These are phyloP conservation scores for Alternaria sp. DNA, from an alignment of 2,329 filamentous ascomycete genomes.

Conservation along the genomic window DNA sequence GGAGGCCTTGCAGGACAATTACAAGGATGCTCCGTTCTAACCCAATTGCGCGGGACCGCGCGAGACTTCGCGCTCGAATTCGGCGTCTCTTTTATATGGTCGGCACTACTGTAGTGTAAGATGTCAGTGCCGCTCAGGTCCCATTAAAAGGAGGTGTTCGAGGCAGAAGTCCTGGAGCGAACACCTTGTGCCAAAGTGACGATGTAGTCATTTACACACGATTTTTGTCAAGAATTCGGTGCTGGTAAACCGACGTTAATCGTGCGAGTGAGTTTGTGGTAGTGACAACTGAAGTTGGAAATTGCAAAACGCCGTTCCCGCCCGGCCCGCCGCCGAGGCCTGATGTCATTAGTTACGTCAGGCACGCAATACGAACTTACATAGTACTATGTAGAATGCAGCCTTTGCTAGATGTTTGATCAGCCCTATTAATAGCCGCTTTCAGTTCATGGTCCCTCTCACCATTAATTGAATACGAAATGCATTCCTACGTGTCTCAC, in stretches of 20 bases:
- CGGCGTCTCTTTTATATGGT: constrained; percentile 7
- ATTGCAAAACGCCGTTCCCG: constrained; percentile 16
- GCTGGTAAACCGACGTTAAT: neutral
- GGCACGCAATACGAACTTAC: neutral
- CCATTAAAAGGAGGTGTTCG: neutral
- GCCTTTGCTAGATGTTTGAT: constrained; percentile 16
- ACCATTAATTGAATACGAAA: constrained; percentile 18
- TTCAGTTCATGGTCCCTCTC: constrained; percentile 3
- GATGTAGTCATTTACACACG: neutral
- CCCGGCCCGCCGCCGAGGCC: constrained; percentile 13
- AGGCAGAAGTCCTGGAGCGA: neutral
- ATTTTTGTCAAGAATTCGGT: neutral
- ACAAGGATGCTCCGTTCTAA: neutral
- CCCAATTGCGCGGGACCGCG: constrained; percentile 7
- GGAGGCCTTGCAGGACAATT: constrained; percentile 4
- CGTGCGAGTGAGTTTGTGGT: neutral
- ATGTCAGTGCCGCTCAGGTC: constrained; percentile 10
- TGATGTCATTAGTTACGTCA: constrained; percentile 16
- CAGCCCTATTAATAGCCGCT: constrained; percentile 2
- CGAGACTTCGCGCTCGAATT: constrained; percentile 1
- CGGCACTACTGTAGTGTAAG: constrained; percentile 12
- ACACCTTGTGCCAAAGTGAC: neutral
- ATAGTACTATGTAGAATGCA: neutral
- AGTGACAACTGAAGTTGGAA: neutral
- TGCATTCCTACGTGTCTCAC: constrained; percentile 47